Percentiles rank a stretch among this genome's conserved stretches.
phyloP scores from a whole-genome alignment of 345 rosid genomes.

The Sisymbrium irio region DNA sequence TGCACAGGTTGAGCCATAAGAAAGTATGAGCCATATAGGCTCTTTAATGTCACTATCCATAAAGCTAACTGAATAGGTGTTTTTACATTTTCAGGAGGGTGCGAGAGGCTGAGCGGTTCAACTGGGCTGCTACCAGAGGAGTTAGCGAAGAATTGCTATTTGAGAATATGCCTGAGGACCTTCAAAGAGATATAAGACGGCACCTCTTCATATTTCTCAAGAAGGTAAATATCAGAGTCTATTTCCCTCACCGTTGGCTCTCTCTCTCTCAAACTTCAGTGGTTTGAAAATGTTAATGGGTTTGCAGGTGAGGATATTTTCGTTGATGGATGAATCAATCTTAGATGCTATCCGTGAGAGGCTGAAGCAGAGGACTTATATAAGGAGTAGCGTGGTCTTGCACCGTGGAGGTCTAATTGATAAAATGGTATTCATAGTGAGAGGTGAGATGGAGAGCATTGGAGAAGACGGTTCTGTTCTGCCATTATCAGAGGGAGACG shows the following conservation, averaged over 20 bases:
- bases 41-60: no score
- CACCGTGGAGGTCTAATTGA: slow-evolving; percentile 57
- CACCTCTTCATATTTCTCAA: slow-evolving; percentile 81
- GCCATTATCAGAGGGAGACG: slow-evolving; percentile 65
- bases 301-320: slow-evolving; percentile 72
- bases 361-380: slow-evolving; percentile 67
- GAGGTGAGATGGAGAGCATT: slow-evolving; percentile 71
- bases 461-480: slow-evolving; percentile 51
- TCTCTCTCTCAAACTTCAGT: no score
- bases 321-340: slow-evolving; percentile 64
- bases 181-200: slow-evolving; percentile 84
- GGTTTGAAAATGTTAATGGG: no score
- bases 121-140: slow-evolving; percentile 94
- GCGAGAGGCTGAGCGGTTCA: slow-evolving; percentile 70
- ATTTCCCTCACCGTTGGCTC: no score
- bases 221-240: slow-evolving; percentile 36
- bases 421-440: slow-evolving; percentile 83
- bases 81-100: slow-evolving; percentile 65
- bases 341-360: slow-evolving; percentile 75
- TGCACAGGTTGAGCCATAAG: slow-evolving; percentile 50
- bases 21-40: slow-evolving; percentile 39
- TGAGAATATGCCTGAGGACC: slow-evolving; percentile 81
- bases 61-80: no score
- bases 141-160: slow-evolving; percentile 69
- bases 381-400: slow-evolving; percentile 57